Base-by-base conservation (phyloP, 1,284 basidiomycete genomes). In the Pseudomicrostroma phylloplanum region DNA sequence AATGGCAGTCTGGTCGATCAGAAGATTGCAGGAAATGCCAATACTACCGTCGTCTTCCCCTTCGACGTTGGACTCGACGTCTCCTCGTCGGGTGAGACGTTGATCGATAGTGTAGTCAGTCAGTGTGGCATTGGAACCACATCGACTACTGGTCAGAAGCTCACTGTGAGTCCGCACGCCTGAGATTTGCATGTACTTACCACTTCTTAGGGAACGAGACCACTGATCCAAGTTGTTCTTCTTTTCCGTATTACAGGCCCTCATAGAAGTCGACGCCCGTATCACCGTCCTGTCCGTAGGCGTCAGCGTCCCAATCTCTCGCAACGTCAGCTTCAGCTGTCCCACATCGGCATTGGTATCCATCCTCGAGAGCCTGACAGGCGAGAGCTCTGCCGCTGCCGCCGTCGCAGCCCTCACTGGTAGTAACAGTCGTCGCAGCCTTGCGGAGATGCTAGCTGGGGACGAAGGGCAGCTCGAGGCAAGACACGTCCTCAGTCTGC, bases 21-120 rank as follows among this genome's bases (percentile, higher is more conserved):
- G 64, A 83, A 85, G 43, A 88, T 96, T 77, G 74, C 82, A 6
- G 83, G 87, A 11, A 83, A 88, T 74, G 81, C 83, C 2, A 83
- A 84, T 68, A 90, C 87, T 2, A 88, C 87, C 60, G 86, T 92
- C 80, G 85, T 85, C 0, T 54, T 54, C 21, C 51, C 51, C 7
- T 54, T 54, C 51, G 25, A 21, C 21, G 7, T 54, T 15, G 51
- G 17, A 19, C 19, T 54, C 6, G 25, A 54, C 21, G 13, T 54
- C 7, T 13, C 13, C 7, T 23, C n/a, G 13, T 19, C 13, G 15
- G 51, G 21, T 54, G 21, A 17, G 51, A 25, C 15, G 3, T 25
- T 54, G 17, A 54, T 54, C 25, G 13, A 17, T 7, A 25, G 26
- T 26, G 51, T 54, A 6, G 51, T 54, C 51, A 3, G 3, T 2